These are phyloP conservation scores for Nothophaeocryptopus gaeumannii DNA, from an alignment of 2,329 filamentous ascomycete genomes.

Conservation along the genomic window DNA sequence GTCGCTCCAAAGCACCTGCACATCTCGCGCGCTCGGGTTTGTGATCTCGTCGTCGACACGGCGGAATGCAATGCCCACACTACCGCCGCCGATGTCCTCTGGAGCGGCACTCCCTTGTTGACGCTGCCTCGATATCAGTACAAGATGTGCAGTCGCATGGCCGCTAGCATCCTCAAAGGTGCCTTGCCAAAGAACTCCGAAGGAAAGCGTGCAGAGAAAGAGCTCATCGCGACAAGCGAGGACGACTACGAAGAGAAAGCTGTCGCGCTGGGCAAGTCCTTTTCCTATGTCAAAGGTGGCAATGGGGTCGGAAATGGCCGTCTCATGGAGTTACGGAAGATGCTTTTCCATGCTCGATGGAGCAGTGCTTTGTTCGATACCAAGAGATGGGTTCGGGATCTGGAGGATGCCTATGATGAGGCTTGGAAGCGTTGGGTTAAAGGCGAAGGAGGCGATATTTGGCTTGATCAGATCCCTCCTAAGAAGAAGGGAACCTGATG, in stretches of 20 bases:
- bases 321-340: constrained; percentile 71
- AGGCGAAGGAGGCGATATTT: constrained; percentile 89
- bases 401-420: constrained; percentile 83
- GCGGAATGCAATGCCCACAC: constrained; percentile 98
- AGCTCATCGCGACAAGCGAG: constrained; percentile 76
- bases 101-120: constrained; percentile 90
- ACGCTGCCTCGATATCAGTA: constrained; percentile 89
- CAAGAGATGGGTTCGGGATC: constrained; percentile 79
- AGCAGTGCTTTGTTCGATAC: constrained; percentile 88
- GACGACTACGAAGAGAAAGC: constrained; percentile 80
- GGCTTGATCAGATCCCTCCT: constrained; percentile 52
- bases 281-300: constrained; percentile 55
- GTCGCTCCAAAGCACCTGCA: constrained; percentile 93
- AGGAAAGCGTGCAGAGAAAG: constrained; percentile 65
- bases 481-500: constrained; percentile 1
- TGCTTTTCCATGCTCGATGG: constrained; percentile 83
- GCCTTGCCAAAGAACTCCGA: constrained; percentile 70
- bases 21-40: constrained; percentile 85
- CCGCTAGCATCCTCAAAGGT: constrained; percentile 86
- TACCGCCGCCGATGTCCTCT: constrained; percentile 91
- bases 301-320: constrained; percentile 53
- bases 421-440: constrained; percentile 86
- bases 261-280: constrained; percentile 61
- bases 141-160: constrained; percentile 99
- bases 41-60: constrained; percentile 93